A percentile compares a stretch with the other conserved stretches of the same genome.
phyloP scores from a whole-genome alignment of 257 asterid species.

The Nicotiana undulata region DNA sequence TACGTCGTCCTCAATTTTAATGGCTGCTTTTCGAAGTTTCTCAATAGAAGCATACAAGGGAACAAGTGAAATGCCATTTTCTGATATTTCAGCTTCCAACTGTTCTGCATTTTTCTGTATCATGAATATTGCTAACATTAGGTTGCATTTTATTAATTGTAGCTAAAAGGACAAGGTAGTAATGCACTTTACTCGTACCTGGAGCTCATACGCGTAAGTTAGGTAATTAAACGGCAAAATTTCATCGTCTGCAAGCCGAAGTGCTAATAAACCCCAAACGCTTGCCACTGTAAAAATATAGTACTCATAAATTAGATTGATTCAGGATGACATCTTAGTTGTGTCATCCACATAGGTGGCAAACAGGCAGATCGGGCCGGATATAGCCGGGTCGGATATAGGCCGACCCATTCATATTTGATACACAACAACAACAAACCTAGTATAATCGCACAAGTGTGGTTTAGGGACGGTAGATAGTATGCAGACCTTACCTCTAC shows the following conservation, averaged over 20 bases:
- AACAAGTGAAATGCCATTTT: constrained; percentile 36
- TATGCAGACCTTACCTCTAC: no score
- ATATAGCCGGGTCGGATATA: no score
- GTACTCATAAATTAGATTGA: background rate
- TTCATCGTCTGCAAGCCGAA: constrained; percentile 69
- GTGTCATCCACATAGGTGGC: no score
- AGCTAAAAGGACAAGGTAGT: background rate
- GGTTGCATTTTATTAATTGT: background rate
- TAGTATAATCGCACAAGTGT: no score
- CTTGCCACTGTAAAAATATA: constrained; percentile 53
- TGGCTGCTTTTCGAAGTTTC: constrained; percentile 51
- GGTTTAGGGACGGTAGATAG: no score
- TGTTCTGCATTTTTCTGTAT: constrained; percentile 57
- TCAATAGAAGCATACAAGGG: constrained; percentile 60
- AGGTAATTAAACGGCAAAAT: constrained; percentile 71
- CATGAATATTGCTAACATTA: constrained; percentile 7
- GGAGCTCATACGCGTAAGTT: constrained; percentile 60
- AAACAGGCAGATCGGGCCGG: no score
- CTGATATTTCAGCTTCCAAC: constrained; percentile 38
- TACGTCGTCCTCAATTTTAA: constrained; percentile 36
- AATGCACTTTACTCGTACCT: constrained; percentile 31
- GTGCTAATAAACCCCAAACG: constrained; percentile 77
- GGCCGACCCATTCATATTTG: no score
- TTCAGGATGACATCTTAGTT: background rate
- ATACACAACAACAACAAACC: no score